Evolutionary conservation across 257 asterid species (phyloP), one percentile per base, ranked within the genome.

Genomic region (Gentiana straminea): DNA sequence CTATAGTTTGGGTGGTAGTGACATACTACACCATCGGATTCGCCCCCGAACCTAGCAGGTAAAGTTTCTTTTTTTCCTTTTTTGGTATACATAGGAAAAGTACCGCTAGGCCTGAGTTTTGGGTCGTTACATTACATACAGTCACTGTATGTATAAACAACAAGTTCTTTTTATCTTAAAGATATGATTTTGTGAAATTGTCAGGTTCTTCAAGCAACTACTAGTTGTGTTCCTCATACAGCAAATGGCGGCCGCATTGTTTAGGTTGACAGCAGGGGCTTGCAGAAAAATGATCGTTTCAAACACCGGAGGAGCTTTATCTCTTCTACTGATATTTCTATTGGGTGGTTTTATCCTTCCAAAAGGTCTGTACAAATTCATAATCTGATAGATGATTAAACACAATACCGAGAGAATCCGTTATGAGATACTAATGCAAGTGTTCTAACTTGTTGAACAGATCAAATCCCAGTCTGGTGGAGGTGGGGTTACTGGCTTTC

Each of bases 1-100:
- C 86, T 8, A 45, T 63, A 15, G 77, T 72, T 5, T 81, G 83
- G 83, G 72, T 58, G 52, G 68, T 63, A 36, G 63, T 64, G 32
- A 69, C 81, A 35, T 81, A 81, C 32, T 81, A 64, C 52, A 74
- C 81, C 5, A 74, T 81, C 15, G 89, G 86, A 38, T 81, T 71
- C 36, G 81, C 89, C 59, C 89, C 83, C 3, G 86, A 81, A 76
- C 67, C 80, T 39, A 69, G 78, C 62, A 81, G 89, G 88, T 81
- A 57, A 35, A 3, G 77, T 5, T 8, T 39, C 55, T 8, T 9
- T 35, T 3, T 24, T 5, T 5, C 7, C n/a, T 3, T 47, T 12
- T 41, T 10, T 41, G 9, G 2, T 4, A 5, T 10, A 4, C 46
- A 10, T 41, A 5, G 46, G 46, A 41, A 5, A 41, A 41, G 2